Conservation (phyloP, 345 rosid genomes). For the Eucalyptus erythrocorys region DNA sequence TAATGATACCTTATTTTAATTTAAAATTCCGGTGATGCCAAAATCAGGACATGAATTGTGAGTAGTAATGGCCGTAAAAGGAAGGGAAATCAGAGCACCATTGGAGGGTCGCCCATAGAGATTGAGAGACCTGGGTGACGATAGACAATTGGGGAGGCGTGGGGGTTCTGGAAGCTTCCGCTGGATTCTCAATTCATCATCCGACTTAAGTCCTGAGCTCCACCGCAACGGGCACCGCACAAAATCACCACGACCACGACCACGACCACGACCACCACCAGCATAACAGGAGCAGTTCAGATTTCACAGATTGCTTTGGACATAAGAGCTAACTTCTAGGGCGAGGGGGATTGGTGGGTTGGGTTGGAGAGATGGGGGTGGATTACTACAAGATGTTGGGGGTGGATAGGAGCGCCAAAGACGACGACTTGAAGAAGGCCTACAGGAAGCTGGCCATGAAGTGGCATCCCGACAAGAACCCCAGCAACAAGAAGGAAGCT, state of each 20-base stretch:
- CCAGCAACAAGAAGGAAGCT: conserved; percentile 63
- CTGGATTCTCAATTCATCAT: conserved; percentile 1
- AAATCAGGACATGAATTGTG: too few relatives aligned
- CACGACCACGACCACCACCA: not conserved
- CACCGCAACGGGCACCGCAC: not conserved
- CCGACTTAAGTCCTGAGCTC: not conserved
- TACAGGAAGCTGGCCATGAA: conserved; percentile 85
- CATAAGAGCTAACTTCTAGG: not conserved
- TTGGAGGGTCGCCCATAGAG: not conserved
- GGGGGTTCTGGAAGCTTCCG: conserved; percentile 23
- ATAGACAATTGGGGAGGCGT: not conserved
- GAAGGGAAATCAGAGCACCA: not conserved
- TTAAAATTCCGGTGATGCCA: too few relatives aligned
- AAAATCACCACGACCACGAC: not conserved
- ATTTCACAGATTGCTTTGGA: not conserved
- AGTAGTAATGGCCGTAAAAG: not conserved
- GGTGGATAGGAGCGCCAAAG: conserved; percentile 51
- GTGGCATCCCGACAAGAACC: conserved; percentile 96
- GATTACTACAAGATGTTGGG: conserved; percentile 54
- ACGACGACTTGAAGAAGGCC: conserved; percentile 77
- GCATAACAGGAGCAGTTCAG: not conserved
- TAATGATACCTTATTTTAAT: too few relatives aligned
- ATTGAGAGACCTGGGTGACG: not conserved
- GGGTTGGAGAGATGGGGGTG: conserved; percentile 19
- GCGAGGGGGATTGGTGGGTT: not conserved